Evolutionary conservation across 768 basidiomycete genomes (phyloP).

Genomic region (Hysterangium stoloniferum): DNA sequence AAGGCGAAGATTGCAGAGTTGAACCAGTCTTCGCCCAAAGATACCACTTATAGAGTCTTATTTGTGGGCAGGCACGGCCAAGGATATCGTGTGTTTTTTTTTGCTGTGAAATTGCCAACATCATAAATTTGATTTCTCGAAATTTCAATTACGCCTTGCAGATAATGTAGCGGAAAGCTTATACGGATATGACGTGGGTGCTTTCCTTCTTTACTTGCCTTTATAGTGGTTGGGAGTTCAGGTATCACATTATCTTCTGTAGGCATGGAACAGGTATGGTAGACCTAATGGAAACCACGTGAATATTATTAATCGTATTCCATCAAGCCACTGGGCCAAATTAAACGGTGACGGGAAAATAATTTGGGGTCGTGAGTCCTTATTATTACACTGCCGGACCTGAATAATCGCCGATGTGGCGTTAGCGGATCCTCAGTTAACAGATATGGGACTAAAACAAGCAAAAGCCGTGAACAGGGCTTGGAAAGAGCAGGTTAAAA

Average conservation of each 20-base stretch:
- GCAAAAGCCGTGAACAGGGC: conserved; percentile 36
- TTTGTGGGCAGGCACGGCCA: conserved; percentile 66
- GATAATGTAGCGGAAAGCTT: conserved; percentile 60
- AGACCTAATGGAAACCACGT: neutral
- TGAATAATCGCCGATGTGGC: conserved; percentile 13
- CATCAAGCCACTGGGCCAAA: conserved; percentile 59
- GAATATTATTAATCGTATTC: too few relatives aligned
- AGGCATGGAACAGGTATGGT: conserved; percentile 55
- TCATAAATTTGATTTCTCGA: neutral
- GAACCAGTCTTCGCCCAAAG: conserved; percentile 32
- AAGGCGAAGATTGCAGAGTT: conserved; percentile 34
- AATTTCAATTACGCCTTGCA: conserved; percentile 20
- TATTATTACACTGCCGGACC: neutral
- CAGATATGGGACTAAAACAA: conserved; percentile 47
- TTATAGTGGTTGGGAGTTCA: neutral
- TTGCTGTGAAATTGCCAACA: neutral
- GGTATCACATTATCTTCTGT: neutral
- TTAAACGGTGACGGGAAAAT: conserved; percentile 57
- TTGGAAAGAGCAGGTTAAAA: conserved; percentile 42
- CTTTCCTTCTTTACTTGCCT: neutral
- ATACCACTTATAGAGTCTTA: conserved; percentile 51
- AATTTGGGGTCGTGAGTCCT: conserved; percentile 60
- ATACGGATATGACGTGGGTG: conserved; percentile 40
- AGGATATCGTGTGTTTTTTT: conserved; percentile 53
- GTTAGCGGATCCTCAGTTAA: conserved; percentile 60